Conservation (phyloP, 495 filamentous ascomycete genomes). For the Neurospora discreta region DNA sequence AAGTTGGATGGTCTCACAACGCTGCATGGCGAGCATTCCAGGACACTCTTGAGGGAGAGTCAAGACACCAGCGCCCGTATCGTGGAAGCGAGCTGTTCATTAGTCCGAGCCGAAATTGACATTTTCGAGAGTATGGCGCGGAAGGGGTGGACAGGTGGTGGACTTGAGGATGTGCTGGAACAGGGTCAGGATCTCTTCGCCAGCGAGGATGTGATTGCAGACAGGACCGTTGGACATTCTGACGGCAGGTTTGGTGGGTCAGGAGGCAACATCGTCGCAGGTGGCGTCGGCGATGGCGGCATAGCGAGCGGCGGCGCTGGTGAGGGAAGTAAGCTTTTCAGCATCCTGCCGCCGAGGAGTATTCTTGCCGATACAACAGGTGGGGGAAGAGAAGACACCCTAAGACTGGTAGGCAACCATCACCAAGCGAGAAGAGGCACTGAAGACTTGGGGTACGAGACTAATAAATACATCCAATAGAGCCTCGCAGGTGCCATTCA, state of each 20-base stretch:
- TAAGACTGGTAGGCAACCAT: slow-evolving; percentile 13
- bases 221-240: not conserved
- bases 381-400: slow-evolving; percentile 11
- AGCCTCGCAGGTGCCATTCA: slow-evolving; percentile 33
- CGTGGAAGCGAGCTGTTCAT: slow-evolving; percentile 47
- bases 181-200: slow-evolving; percentile 51
- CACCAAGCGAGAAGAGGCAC: slow-evolving; percentile 10
- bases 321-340: slow-evolving; percentile 42
- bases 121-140: slow-evolving; percentile 53
- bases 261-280: slow-evolving; percentile 11
- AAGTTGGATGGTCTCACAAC: slow-evolving; percentile 49
- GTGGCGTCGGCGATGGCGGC: slow-evolving; percentile 4
- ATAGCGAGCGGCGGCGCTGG: slow-evolving; percentile 13
- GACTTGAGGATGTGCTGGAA: slow-evolving; percentile 49
- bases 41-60: slow-evolving; percentile 41
- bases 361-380: slow-evolving; percentile 34
- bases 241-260: slow-evolving; percentile 9
- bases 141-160: slow-evolving; percentile 55
- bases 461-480: slow-evolving; percentile 31
- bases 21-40: slow-evolving; percentile 46
- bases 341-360: slow-evolving; percentile 44
- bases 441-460: slow-evolving; percentile 36
- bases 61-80: slow-evolving; percentile 48
- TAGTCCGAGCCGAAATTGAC: slow-evolving; percentile 53
- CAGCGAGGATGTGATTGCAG: slow-evolving; percentile 19